Conservation (phyloP, 148 eudicot genomes). For the Dianthus caryophyllus region DNA sequence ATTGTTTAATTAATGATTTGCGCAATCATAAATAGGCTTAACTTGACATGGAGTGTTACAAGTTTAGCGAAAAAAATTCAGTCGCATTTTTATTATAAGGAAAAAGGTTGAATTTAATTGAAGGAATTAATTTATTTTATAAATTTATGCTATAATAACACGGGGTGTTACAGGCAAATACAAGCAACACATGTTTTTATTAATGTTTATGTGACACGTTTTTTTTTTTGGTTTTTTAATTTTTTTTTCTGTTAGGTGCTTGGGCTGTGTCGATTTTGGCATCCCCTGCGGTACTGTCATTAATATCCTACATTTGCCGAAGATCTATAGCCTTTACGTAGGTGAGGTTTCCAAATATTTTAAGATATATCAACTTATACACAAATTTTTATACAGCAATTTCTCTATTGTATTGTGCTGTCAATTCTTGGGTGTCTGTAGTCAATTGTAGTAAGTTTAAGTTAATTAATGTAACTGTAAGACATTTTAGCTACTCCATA, state of each 20-base stretch:
- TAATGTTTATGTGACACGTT: neutral
- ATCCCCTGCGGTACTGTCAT: constrained; percentile 52
- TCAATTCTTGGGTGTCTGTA: neutral
- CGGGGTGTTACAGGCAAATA: too few species aligned
- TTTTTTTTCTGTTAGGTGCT: constrained; percentile 51
- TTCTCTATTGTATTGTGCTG: neutral
- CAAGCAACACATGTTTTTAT: neutral
- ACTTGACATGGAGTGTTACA: too few species aligned
- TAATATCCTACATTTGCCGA: constrained; percentile 56
- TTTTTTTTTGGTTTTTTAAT: neutral
- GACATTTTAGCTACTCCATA: neutral
- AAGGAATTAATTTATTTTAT: too few species aligned
- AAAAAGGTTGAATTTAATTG: too few species aligned
- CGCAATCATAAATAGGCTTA: too few species aligned
- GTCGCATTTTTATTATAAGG: too few species aligned
- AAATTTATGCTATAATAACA: too few species aligned
- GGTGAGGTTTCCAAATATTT: constrained; percentile 38
- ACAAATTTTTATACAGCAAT: neutral
- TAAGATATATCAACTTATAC: neutral
- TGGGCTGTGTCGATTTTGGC: constrained; percentile 66
- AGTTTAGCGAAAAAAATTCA: too few species aligned
- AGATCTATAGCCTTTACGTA: constrained; percentile 64
- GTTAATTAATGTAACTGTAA: neutral
- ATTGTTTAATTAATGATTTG: too few species aligned
- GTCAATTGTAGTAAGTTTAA: neutral